phyloP scores from a whole-genome alignment of 2,329 filamentous ascomycete species.

The Fusarium humuli region DNA sequence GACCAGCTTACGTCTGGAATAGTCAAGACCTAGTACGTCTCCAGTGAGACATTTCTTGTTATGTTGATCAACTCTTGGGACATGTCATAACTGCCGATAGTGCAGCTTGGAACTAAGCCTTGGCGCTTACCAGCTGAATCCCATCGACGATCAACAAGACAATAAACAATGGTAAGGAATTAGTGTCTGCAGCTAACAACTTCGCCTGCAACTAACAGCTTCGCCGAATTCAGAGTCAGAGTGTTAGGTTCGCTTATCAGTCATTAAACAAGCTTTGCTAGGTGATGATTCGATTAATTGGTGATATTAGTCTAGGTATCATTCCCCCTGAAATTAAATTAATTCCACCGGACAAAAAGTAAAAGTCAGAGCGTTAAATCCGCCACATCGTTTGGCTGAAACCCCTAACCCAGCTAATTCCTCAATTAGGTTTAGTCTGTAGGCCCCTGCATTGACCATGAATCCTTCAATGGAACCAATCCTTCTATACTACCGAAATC shows the following conservation, averaged over 20 bases:
- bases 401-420: background rate
- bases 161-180: background rate
- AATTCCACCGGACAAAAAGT: background rate
- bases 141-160: background rate
- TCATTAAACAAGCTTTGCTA: background rate
- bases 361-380: background rate
- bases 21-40: background rate
- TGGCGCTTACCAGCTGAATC: slow-evolving; percentile 4
- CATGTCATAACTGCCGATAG: background rate
- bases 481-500: background rate
- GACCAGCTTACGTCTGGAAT: background rate
- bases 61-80: slow-evolving; percentile 1
- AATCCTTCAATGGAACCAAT: slow-evolving; percentile 6
- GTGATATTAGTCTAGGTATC: background rate
- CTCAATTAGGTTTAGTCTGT: background rate
- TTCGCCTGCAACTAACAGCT: background rate
- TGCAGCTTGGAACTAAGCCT: slow-evolving; percentile 3
- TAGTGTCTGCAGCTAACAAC: background rate
- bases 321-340: slow-evolving; percentile 31
- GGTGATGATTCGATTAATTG: background rate
- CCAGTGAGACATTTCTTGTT: background rate
- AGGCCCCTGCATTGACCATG: background rate
- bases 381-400: background rate
- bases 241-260: background rate
- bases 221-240: background rate